Evolutionary conservation across 2,329 filamentous ascomycete genomes (phyloP).

Genomic region (Curvularia verruculosa): DNA sequence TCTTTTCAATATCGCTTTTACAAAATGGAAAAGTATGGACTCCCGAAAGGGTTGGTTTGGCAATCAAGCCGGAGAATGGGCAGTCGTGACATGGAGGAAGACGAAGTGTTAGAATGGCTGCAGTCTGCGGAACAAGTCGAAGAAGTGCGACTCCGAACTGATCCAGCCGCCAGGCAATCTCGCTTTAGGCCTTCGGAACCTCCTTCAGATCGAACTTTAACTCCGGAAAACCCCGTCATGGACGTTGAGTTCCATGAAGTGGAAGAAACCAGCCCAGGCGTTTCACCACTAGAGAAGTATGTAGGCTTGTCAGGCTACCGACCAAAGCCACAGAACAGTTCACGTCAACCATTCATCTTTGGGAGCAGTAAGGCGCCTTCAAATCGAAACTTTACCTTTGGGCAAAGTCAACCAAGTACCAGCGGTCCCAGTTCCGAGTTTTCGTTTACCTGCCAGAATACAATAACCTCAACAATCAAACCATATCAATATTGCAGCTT

Average conservation of each 20-base stretch:
- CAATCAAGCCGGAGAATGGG: background rate
- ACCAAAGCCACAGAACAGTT: background rate
- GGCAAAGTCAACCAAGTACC: background rate
- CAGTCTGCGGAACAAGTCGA: background rate
- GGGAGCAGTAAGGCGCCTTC: background rate
- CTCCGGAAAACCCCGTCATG: background rate
- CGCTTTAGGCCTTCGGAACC: background rate
- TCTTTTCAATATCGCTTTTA: background rate
- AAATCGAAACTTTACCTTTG: background rate
- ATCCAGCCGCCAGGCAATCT: background rate
- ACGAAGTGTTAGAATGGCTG: background rate
- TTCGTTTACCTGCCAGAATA: background rate
- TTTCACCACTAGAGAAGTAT: background rate
- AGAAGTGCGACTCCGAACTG: background rate
- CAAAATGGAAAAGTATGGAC: background rate
- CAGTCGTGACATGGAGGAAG: background rate
- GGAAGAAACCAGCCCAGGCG: background rate
- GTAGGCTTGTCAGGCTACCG: background rate
- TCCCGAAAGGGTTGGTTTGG: background rate
- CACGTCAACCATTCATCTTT: background rate
- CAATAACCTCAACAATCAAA: background rate
- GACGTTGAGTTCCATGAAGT: background rate
- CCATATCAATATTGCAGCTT: background rate
- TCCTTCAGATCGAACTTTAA: background rate
- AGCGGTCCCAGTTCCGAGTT: background rate